Conservation (phyloP, 352 stramenopile species). For the Phytophthora hybrid region DNA sequence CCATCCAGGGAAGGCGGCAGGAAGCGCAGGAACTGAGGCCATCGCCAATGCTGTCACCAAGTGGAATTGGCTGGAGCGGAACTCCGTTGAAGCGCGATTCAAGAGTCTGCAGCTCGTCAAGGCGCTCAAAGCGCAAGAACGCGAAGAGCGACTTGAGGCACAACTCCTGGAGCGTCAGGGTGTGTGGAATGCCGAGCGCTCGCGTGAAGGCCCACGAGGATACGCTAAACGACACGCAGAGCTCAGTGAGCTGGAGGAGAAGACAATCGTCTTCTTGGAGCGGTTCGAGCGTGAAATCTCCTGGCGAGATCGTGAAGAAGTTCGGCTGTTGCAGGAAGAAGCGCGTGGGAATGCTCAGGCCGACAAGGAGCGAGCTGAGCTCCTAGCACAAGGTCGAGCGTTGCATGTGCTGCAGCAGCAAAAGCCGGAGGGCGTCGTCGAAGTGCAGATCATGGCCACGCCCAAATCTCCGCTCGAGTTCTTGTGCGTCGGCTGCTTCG, state of each 20-base stretch:
- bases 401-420: conserved; percentile 75
- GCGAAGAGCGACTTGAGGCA: conserved; percentile 65
- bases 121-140: conserved; percentile 73
- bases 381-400: conserved; percentile 46
- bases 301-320: conserved; percentile 58
- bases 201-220: conserved; percentile 74
- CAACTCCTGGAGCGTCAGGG: conserved; percentile 76
- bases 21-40: not conserved
- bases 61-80: conserved; percentile 69
- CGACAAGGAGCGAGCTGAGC: conserved; percentile 48
- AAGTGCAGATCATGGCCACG: conserved; percentile 55
- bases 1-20: conserved; percentile 17
- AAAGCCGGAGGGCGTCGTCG: conserved; percentile 62
- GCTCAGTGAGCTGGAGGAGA: conserved; percentile 69
- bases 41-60: conserved; percentile 29
- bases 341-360: conserved; percentile 49
- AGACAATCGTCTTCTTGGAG: conserved; percentile 55
- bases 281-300: conserved; percentile 54
- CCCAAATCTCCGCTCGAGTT: conserved; percentile 78
- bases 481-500: conserved; percentile 51
- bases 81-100: conserved; percentile 78
- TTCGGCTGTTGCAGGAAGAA: conserved; percentile 61
- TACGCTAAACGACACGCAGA: conserved; percentile 75
- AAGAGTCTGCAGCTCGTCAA: conserved; percentile 77
- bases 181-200: conserved; percentile 65